Base-by-base conservation (phyloP, 1,284 basidiomycete genomes). In the Trichosporon faecale region DNA sequence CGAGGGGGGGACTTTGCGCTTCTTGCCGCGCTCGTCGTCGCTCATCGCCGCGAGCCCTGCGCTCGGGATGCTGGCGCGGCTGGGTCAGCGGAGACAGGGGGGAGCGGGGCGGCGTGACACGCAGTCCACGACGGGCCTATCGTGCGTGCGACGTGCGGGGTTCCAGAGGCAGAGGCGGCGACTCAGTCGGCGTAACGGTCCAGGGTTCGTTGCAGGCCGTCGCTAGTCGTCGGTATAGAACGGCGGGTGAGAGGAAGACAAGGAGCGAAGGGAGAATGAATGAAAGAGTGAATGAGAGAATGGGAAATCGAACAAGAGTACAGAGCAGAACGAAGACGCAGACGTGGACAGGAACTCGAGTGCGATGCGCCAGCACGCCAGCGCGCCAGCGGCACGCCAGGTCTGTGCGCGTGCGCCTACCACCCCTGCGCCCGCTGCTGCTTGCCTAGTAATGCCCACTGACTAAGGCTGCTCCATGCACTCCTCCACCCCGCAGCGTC, bases 21-120 rank as follows among this genome's bases (percentile, higher is more conserved):
- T 61, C 27, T 31, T 29, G 27, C 27, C 27, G 29, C 57, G 57
- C 57, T 61, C 57, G 57, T 61, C 57, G 57, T 61, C 57, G 57
- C 29, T 33, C 57, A 61, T 61, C 14, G 27, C 8, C 27, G 11
- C 52, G 9, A 27, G 52, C 9, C 4, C 12, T 27, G 31, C 31
- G 31, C n/a, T n/a, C 3, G 31, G 31, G 31, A 9, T 33, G 31
- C 35, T 37, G 35, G 3, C 35, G 35, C 11, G 14, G 35, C 55
- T 3, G 16, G 55, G 27, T 9, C 27, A 60, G 55, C 55, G 25
- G 55, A 31, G 29, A 12, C 23, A 14, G 23, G 1, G 23, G 49
- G 2, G 21, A 27, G 49, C 21, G 49, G 8, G 12, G 21, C 25
- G 21, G 49, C 8, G 49, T 37, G 35, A 37, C 35, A 14, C 9